These are phyloP conservation scores for Aspergillus puulaauensis DNA, from an alignment of 2,329 filamentous ascomycete species.

Conservation along the genomic window DNA sequence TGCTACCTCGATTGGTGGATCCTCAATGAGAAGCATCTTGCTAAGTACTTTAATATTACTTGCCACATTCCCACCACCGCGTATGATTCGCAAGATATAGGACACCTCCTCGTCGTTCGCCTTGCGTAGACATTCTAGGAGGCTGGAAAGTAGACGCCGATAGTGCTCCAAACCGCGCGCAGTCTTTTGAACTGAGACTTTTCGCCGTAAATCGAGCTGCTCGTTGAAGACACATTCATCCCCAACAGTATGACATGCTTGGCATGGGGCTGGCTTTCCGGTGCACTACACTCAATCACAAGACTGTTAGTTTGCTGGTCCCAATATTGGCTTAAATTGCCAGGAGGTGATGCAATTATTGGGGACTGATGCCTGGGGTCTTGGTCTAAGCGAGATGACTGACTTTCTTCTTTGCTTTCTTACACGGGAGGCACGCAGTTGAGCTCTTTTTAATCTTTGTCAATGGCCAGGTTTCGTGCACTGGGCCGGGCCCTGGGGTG, in stretches of 20 bases:
- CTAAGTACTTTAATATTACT: constrained; percentile 22
- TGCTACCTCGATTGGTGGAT: constrained; percentile 17
- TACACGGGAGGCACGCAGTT: constrained; percentile 36
- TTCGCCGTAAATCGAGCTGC: constrained; percentile 36
- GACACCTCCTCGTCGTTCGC: constrained; percentile 23
- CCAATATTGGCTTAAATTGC: neutral
- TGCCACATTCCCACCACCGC: constrained; percentile 24
- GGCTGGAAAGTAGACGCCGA: constrained; percentile 29
- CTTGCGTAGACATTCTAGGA: constrained; percentile 29
- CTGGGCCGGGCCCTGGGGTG: constrained; percentile 26
- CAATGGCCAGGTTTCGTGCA: constrained; percentile 19
- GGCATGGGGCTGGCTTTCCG: constrained; percentile 35
- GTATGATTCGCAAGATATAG: constrained; percentile 29
- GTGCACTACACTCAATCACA: constrained; percentile 28
- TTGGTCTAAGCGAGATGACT: neutral
- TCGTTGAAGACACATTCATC: constrained; percentile 37
- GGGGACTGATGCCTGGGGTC: neutral
- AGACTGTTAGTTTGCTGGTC: constrained; percentile 1
- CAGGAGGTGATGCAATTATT: neutral
- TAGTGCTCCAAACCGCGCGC: constrained; percentile 35
- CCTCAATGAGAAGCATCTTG: neutral
- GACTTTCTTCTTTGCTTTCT: constrained; percentile 39
- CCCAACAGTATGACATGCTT: constrained; percentile 30
- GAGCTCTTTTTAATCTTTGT: constrained; percentile 36
- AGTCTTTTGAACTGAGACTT: constrained; percentile 36